phyloP scores from a whole-genome alignment of 163 green algal genomes.

The Coccomyxa subellipsoidea region DNA sequence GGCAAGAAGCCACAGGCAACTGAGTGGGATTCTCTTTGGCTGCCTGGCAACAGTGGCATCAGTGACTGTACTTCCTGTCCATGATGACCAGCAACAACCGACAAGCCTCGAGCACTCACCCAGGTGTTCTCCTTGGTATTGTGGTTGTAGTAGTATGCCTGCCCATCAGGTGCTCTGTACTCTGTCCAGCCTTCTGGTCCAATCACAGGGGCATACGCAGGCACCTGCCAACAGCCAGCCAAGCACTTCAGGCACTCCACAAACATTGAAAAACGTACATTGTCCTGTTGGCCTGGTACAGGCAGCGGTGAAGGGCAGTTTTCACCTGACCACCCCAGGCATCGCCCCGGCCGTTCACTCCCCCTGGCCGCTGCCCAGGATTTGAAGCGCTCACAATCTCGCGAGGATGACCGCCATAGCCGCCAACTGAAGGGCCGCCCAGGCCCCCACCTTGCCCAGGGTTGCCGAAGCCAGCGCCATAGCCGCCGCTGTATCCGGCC shows the following conservation, averaged over 20 bases:
- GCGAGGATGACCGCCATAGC: background rate
- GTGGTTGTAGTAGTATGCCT: constrained; percentile 1
- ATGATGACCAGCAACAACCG: background rate
- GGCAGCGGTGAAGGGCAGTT: too few species aligned
- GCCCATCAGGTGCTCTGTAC: background rate
- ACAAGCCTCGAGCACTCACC: background rate
- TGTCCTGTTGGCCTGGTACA: background rate
- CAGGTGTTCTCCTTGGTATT: constrained; percentile 4
- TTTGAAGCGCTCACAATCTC: background rate
- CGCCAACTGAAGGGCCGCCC: background rate
- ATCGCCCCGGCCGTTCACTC: background rate
- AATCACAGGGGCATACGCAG: background rate
- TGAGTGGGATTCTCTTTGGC: background rate
- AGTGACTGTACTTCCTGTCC: background rate
- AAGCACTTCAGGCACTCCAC: background rate
- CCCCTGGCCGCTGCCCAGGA: background rate
- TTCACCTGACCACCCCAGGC: background rate
- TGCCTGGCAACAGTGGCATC: background rate
- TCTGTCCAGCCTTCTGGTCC: constrained; percentile 3
- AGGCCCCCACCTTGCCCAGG: background rate
- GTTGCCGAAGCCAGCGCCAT: background rate
- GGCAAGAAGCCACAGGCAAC: too few species aligned
- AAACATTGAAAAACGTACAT: background rate
- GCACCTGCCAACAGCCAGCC: background rate
- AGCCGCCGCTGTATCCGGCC: background rate